A percentile compares a stretch with the other conserved stretches of the same genome.
These are phyloP conservation scores for Firmiana major DNA, from an alignment of 345 rosid species.

Conservation along the genomic window DNA sequence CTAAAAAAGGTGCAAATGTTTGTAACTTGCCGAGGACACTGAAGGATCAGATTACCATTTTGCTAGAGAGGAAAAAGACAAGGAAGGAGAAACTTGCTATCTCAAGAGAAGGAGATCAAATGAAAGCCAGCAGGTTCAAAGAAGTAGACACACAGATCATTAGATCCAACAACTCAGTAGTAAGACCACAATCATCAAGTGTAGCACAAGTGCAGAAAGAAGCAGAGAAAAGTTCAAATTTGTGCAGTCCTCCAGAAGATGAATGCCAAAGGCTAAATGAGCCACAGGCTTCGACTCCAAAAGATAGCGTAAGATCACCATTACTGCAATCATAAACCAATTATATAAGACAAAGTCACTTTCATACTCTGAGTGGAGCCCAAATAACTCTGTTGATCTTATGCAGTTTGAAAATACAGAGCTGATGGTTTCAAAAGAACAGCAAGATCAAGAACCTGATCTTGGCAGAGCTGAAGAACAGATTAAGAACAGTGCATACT, in stretches of 20 bases:
- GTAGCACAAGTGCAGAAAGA: slow-evolving; percentile 23
- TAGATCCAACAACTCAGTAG: slow-evolving; percentile 21
- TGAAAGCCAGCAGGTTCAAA: slow-evolving; percentile 21
- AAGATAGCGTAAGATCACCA: slow-evolving; percentile 43
- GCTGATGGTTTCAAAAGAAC: slow-evolving; percentile 27
- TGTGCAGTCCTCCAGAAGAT: slow-evolving; percentile 11
- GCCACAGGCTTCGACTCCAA: slow-evolving; percentile 25
- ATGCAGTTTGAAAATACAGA: slow-evolving; percentile 32
- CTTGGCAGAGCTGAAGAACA: slow-evolving; percentile 16
- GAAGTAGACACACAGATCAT: slow-evolving; percentile 31
- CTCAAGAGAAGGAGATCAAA: slow-evolving; percentile 27
- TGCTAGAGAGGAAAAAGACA: slow-evolving; percentile 36
- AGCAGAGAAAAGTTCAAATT: slow-evolving; percentile 31
- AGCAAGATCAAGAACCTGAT: slow-evolving; percentile 20
- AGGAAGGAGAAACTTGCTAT: slow-evolving; percentile 25
- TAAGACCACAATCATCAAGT: slow-evolving; percentile 24
- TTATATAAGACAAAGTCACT: slow-evolving; percentile 2
- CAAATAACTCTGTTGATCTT: slow-evolving; percentile 6
- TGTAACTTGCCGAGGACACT: slow-evolving; percentile 26
- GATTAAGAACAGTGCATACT: slow-evolving; percentile 15
- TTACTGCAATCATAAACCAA: slow-evolving; percentile 6
- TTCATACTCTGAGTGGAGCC: neutral
- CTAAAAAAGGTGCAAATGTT: slow-evolving; percentile 29
- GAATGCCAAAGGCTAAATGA: slow-evolving; percentile 27
- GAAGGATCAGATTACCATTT: slow-evolving; percentile 29